Base-by-base conservation (phyloP, 108 stramenopile species). In the Skeletonema tropicum region DNA sequence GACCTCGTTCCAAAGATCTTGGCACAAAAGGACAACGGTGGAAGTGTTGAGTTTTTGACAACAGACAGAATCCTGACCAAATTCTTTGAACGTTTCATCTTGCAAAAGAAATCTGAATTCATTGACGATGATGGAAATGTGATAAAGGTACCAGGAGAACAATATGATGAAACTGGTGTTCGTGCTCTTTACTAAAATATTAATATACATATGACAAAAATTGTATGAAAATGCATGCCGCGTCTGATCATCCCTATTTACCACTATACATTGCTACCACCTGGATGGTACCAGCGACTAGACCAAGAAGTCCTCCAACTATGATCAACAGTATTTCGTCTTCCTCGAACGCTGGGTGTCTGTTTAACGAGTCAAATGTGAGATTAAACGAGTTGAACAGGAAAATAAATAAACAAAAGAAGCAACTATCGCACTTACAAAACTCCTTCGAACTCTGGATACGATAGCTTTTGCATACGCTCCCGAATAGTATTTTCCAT, bases 121-220 rank as follows among this genome's bases (percentile, higher is more conserved):
- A 96, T 96, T 83, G 96, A 94, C 42, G 96, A 96, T 73, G 92
- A 96, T 72, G 96, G 96, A 10, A 96, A 94, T 73, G 93, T 96
- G 32, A 96, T 96, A 77, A 87, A 88, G 46, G 29, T 88, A 21
- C 92, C 91, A 10, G 96, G 93, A 29, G 96, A 78, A 48, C 88
- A 94, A 64, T 96, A 96, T 74, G 92, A 96, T 70, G 91, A 76
- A 35, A 68, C 66, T 64, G 96, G 96, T 69, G 96, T 90, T 9
- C 87, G 96, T 70, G 68, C 87, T 52, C 85, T 96, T 8, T 96
- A 93, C 64, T 96, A 90, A 79, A 25, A 69, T 57, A 55, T n/a
- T 55, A n/a, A 15, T 55, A 46, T 63, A 25, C 29, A 75, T 70
- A 79, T 7, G 79, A 64, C 8, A 63, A 7, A 8, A 70, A n/a